Percentiles rank a stretch among this genome's conserved stretches.
Evolutionary conservation across 2,329 filamentous ascomycete species (phyloP).

Genomic region (Cladophialophora yegresii): DNA sequence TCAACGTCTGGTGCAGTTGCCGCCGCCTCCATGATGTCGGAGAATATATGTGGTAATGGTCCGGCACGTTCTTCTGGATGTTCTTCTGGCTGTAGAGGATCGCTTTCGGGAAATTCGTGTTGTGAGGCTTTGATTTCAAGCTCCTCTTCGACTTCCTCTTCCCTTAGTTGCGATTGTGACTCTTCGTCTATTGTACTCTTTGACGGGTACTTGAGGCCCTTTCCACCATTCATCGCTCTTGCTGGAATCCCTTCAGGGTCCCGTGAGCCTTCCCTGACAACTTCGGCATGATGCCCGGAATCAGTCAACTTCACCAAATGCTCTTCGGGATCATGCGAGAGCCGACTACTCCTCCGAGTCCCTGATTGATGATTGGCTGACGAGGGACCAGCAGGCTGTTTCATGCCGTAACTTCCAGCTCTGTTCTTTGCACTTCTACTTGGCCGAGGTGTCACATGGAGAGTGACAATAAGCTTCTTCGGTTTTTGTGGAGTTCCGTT

Average conservation of each 20-base stretch:
- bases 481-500: slow-evolving; percentile 36
- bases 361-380: slow-evolving; percentile 37
- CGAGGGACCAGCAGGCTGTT: slow-evolving; percentile 33
- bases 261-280: slow-evolving; percentile 56
- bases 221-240: slow-evolving; percentile 47
- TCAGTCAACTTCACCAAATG: slow-evolving; percentile 60
- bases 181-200: slow-evolving; percentile 46
- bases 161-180: slow-evolving; percentile 49
- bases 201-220: slow-evolving; percentile 43
- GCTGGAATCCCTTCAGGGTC: slow-evolving; percentile 53
- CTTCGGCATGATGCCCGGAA: slow-evolving; percentile 59
- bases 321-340: slow-evolving; percentile 59
- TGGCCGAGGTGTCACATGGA: slow-evolving; percentile 36
- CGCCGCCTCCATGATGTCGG: slow-evolving; percentile 27
- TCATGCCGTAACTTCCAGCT: slow-evolving; percentile 40
- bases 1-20: slow-evolving; percentile 36
- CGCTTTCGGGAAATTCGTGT: slow-evolving; percentile 48
- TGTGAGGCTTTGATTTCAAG: slow-evolving; percentile 45
- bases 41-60: slow-evolving; percentile 35
- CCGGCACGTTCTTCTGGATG: slow-evolving; percentile 13
- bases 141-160: slow-evolving; percentile 36
- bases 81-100: slow-evolving; percentile 40
- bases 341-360: slow-evolving; percentile 58
- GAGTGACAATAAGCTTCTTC: slow-evolving; percentile 33
- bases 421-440: slow-evolving; percentile 38